phyloP scores from a whole-genome alignment of 164 flowering plant genomes.

The Stephania cephalantha region DNA sequence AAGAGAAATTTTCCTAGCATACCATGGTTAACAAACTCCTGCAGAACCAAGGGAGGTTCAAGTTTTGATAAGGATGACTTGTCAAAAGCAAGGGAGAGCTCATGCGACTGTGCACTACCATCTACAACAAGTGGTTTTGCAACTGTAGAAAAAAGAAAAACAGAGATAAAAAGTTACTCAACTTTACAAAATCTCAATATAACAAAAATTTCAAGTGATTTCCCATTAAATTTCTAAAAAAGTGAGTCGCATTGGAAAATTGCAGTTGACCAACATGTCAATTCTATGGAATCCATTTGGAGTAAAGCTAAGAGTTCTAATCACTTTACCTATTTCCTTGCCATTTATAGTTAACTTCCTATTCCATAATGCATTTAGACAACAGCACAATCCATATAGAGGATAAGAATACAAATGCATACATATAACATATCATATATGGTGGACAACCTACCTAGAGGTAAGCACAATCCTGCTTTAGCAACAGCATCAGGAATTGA shows the following conservation, averaged over 20 bases:
- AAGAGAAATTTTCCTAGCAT: constrained; percentile 3
- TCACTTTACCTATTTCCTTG: not conserved
- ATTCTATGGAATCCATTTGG: not conserved
- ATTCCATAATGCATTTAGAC: not conserved
- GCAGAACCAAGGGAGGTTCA: constrained; percentile 91
- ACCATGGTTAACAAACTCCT: constrained; percentile 99
- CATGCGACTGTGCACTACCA: constrained; percentile 89
- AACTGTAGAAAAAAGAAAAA: constrained; percentile 38
- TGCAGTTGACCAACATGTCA: not conserved
- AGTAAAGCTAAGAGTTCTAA: not conserved
- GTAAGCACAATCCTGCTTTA: constrained; percentile 60
- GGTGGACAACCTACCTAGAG: constrained; percentile 41
- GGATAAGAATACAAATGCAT: not conserved
- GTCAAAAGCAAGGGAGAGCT: constrained; percentile 85
- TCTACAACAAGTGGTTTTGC: constrained; percentile 86
- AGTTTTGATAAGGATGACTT: constrained; percentile 65
- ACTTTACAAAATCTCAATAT: not conserved
- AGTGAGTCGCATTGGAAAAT: not conserved
- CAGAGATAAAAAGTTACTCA: not conserved
- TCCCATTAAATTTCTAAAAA: not conserved
- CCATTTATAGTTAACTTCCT: not conserved
- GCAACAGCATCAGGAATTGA: constrained; percentile 59
- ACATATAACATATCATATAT: not conserved
- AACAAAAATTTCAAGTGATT: not conserved
- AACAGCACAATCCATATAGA: not conserved